phyloP scores from a whole-genome alignment of 257 asterid genomes.

The Solanum bukasovii region DNA sequence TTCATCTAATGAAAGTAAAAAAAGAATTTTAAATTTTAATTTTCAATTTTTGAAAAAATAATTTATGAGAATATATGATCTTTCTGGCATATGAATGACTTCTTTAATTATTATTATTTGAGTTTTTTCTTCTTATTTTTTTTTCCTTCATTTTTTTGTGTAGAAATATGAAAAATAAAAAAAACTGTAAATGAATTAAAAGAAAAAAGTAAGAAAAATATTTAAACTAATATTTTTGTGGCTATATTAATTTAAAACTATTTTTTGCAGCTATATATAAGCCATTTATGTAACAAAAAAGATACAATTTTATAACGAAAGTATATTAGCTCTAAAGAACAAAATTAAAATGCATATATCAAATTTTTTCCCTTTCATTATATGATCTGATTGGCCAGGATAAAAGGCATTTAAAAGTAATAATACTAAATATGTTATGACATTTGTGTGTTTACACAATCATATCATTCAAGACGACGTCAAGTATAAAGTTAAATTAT shows the following conservation, averaged over 20 bases:
- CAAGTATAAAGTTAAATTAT: not conserved
- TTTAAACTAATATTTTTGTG: too few species aligned
- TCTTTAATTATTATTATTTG: too few species aligned
- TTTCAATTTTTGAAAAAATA: too few species aligned
- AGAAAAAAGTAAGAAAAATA: too few species aligned
- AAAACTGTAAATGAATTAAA: too few species aligned
- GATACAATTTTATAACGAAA: too few species aligned
- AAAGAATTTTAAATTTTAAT: too few species aligned
- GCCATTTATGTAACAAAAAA: too few species aligned
- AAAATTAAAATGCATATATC: not conserved
- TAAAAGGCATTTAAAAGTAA: not conserved
- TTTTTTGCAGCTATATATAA: not conserved
- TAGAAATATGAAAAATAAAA: not conserved
- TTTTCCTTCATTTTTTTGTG: too few species aligned
- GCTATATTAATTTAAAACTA: too few species aligned
- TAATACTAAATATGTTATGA: not conserved
- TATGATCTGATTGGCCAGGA: not conserved
- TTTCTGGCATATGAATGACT: not conserved
- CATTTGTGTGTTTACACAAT: not conserved
- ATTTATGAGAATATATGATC: too few species aligned
- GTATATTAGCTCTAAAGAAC: not conserved
- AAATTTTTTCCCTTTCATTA: not conserved
- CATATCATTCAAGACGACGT: not conserved
- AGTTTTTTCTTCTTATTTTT: not conserved
- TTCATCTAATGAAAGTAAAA: too few species aligned